These are phyloP conservation scores for Lagerstroemia speciosa DNA, from an alignment of 345 rosid species.

Conservation along the genomic window DNA sequence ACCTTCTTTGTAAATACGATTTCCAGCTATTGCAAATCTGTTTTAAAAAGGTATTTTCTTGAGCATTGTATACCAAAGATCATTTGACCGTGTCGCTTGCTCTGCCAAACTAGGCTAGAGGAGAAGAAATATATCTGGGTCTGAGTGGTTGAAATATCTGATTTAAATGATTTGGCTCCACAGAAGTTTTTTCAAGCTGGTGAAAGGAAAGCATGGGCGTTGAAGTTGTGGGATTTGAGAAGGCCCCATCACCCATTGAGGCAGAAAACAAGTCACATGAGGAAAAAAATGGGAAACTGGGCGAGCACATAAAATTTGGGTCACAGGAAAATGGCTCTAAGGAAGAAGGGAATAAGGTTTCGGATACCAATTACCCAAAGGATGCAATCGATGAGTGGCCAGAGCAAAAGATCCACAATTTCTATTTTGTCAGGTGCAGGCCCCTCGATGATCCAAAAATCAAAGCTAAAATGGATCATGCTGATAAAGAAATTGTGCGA, in stretches of 20 bases:
- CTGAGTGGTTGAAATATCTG: neutral
- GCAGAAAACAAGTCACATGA: conserved; percentile 18
- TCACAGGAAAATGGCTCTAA: conserved; percentile 43
- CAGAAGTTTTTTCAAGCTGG: neutral
- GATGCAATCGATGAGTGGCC: conserved; percentile 87
- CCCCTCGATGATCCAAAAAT: conserved; percentile 49
- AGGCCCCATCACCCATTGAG: conserved; percentile 46
- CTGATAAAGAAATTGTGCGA: conserved; percentile 50
- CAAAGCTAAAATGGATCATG: conserved; percentile 51
- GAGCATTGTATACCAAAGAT: too few relatives aligned
- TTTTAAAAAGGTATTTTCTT: too few relatives aligned
- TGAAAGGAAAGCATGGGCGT: conserved; percentile 52
- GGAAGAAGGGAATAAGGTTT: conserved; percentile 33
- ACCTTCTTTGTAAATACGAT: too few relatives aligned
- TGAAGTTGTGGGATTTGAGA: conserved; percentile 71
- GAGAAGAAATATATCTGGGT: neutral
- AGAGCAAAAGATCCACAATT: conserved; percentile 49
- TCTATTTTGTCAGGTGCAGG: conserved; percentile 52
- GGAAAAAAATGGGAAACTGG: conserved; percentile 45
- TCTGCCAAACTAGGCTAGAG: neutral
- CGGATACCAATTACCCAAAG: conserved; percentile 40
- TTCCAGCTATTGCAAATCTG: too few relatives aligned
- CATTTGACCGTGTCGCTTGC: neutral
- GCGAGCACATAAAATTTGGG: conserved; percentile 45
- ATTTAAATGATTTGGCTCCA: neutral